Evolutionary conservation across 805 yeast species (phyloP).

Genomic region (Metschnikowia matae): DNA sequence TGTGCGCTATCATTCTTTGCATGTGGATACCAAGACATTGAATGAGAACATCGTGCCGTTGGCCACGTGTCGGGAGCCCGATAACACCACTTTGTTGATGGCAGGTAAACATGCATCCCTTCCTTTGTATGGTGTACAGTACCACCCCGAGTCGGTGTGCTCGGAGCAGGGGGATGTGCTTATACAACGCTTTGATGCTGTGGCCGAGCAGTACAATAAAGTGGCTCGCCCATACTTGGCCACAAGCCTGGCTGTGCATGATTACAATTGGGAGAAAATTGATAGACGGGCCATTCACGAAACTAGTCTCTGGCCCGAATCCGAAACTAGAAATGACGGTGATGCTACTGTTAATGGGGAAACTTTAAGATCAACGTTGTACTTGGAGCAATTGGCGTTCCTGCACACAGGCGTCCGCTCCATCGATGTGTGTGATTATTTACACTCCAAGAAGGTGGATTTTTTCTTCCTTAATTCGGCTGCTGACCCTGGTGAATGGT

Average conservation of each 20-base stretch:
- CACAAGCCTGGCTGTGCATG: background rate
- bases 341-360: too few species aligned
- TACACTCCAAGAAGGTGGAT: slow-evolving; percentile 21
- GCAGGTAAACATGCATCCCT: slow-evolving; percentile 57
- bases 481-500: slow-evolving; percentile 80
- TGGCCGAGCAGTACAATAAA: slow-evolving; percentile 38
- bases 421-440: slow-evolving; percentile 50
- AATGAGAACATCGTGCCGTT: slow-evolving; percentile 47
- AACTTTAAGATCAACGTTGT: slow-evolving; percentile 1
- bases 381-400: slow-evolving; percentile 4
- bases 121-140: slow-evolving; percentile 93
- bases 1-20: slow-evolving; percentile 87
- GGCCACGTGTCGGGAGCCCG: slow-evolving; percentile 48
- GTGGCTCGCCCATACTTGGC: slow-evolving; percentile 15
- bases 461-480: slow-evolving; percentile 73
- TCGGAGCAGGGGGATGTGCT: slow-evolving; percentile 62
- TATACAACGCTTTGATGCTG: slow-evolving; percentile 56
- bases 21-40: slow-evolving; percentile 36
- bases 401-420: slow-evolving; percentile 23
- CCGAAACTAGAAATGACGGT: slow-evolving; percentile 1
- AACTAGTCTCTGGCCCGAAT: slow-evolving; percentile 15
- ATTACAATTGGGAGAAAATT: slow-evolving; percentile 1
- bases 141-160: slow-evolving; percentile 94
- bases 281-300: slow-evolving; percentile 20
- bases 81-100: slow-evolving; percentile 51